A percentile compares a stretch with the other conserved stretches of the same genome.
Evolutionary conservation across 345 rosid species (phyloP).

Genomic region (Fremontodendron californicum): DNA sequence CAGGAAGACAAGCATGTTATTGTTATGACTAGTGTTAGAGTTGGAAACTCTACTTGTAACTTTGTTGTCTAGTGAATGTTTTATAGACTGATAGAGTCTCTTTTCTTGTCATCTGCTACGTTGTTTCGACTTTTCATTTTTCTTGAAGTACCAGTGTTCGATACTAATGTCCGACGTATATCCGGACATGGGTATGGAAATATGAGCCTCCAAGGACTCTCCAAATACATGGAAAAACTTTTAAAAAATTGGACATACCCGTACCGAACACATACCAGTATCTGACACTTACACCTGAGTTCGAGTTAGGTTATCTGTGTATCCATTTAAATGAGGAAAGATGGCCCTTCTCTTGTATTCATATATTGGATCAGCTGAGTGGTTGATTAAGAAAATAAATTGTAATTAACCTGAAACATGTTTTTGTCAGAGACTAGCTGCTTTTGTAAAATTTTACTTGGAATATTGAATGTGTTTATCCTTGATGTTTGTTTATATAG

Average conservation of each 20-base stretch:
- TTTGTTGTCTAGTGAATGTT: not conserved
- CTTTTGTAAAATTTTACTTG: not conserved
- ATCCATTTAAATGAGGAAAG: not conserved
- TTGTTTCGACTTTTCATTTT: too few relatives aligned
- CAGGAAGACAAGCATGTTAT: not conserved
- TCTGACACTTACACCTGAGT: too few relatives aligned
- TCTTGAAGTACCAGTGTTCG: too few relatives aligned
- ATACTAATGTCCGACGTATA: too few relatives aligned
- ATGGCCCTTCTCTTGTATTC: not conserved
- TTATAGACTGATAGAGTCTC: not conserved
- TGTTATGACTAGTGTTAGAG: not conserved
- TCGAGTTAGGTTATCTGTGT: too few relatives aligned
- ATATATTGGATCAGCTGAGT: not conserved
- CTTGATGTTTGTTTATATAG: not conserved
- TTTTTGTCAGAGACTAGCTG: not conserved
- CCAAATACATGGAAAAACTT: too few relatives aligned
- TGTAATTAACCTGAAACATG: not conserved
- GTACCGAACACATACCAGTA: too few relatives aligned
- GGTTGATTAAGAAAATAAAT: not conserved
- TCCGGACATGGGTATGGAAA: too few relatives aligned
- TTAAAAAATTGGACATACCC: too few relatives aligned
- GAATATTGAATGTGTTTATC: not conserved
- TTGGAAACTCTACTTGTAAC: not conserved
- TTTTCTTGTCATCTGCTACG: slow-evolving; percentile 5
- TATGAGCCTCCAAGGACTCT: too few relatives aligned